Evolutionary conservation across 177 flowering plant genomes (phyloP), one percentile per base, ranked within the genome.

Genomic region (Tripterygium wilfordii): DNA sequence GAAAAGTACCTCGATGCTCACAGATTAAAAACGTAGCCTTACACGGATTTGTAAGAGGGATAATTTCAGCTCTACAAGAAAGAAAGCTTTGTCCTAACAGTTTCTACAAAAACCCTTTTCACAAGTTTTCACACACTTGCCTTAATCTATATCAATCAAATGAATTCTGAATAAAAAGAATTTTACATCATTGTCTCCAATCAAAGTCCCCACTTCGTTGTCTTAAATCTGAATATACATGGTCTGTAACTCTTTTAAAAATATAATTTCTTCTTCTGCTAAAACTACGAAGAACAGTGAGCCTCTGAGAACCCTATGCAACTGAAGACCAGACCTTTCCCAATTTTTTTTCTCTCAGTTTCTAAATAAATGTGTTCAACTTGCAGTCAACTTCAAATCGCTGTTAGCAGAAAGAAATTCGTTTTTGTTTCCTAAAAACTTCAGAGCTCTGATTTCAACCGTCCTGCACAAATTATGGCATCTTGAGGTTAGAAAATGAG

Each of bases 261-360:
- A 68, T 68, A 62, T 64, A 53, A n/a, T n/a, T n/a, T n/a, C 67
- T 70, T 77, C 84, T 80, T 79, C 82, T 71, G 63, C 78, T 79
- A 83, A 83, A 62, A 86, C 68, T 42, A 61, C 69, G 86, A 79
- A 81, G 82, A 80, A 71, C 49, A 45, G 80, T 71, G 63, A 65
- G 76, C 74, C 70, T 58, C 65, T 70, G 47, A 54, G 48, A 58
- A 67, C 76, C 12, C 7, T 6, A 12, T 6, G 74, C 87, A 76
- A 40, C 72, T 65, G 50, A 36, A 23, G 28, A 58, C 18, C 20
- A 12, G 52, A 43, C 40, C 28, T 33, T 39, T 23, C 8, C n/a
- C n/a, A n/a, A n/a, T n/a, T n/a, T 25, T 49, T 39, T 46, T 36
- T 41, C 30, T 20, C 41, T 27, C 48, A n/a, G n/a, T n/a, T n/a